Base-by-base conservation (phyloP, 441 rosid genomes). In the Gossypium trilobum region DNA sequence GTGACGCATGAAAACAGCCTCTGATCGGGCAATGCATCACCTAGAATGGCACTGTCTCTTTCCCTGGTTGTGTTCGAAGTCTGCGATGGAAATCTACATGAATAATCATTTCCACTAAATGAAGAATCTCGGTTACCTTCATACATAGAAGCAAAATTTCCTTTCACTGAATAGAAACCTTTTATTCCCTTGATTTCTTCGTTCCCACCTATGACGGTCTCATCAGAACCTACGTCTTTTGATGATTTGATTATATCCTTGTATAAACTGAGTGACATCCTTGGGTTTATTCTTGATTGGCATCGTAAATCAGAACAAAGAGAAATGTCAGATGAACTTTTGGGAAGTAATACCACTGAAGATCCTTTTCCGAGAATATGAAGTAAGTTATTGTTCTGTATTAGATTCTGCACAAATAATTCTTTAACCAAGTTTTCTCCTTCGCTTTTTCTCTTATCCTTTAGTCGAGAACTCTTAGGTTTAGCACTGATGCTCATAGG, bases 401-500 rank as follows among this genome's bases (percentile, higher is more conserved):
- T 84, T 19, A 90, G 81, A 79, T 89, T 85, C 78, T 84, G 82
- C 68, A 88, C 93, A 81, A 95, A 95, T 57, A 82, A 80, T 71
- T 89, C 92, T 85, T 91, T 95, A 78, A 90, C 85, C 79, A 91
- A 84, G 36, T 78, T 84, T 79, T 95, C 98, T 59, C 93, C 96
- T 85, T 93, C 98, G 71, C 89, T 88, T 83, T 85, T 91, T 75
- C 82, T 88, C 94, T 90, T 95, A 68, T 93, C 92, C 80, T 93
- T 91, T 80, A 91, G 82, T 78, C 98, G 86, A 55, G 98, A 93
- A 84, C 98, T 95, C 75, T 95, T 87, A 44, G 98, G 99, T 76
- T 88, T 92, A 51, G 85, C 46, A 75, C 62, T 71, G 75, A 81
- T 76, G 78, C 78, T 79, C 73, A 57, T 27, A 65, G 97, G 95